Base-by-base conservation (phyloP, 2,329 filamentous ascomycete genomes). In the Amylocarpus encephaloides region DNA sequence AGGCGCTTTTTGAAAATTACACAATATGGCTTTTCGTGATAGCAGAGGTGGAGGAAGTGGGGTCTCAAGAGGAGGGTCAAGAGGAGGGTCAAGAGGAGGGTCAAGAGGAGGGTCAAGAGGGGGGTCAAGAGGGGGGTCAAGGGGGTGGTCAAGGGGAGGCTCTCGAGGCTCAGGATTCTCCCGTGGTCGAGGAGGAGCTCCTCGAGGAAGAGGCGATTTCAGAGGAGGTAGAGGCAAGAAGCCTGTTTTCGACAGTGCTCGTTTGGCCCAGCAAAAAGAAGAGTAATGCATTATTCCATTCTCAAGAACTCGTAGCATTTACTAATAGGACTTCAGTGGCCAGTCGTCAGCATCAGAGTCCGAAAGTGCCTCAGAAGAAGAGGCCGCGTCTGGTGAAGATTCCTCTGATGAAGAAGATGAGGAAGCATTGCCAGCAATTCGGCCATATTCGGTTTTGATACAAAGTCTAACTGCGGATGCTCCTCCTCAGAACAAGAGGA, bases 391-490 rank as follows among this genome's bases (percentile, higher is more conserved):
- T 7, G 55, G 48, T 36, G 72, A 73, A 32, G 73, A 75, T 18
- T 72, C 73, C 26, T 71, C 67, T 18, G 69, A 68, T 35, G 75
- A 75, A 42, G 71, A 74, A 16, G 66, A 68, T 35, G 70, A 71
- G 48, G 62, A 67, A n/a, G 54, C 64, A 36, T 39, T 64, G 5
- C 59, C 70, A 9, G 47, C 68, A 22, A 67, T 70, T 22, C 71
- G 72, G 29, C 75, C 81, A 3, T 85, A 84, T 56, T 70, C 76
- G 67, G 70, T 77, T 6, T 69, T 85, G 6, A 70, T 85, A 60
- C 74, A 82, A 59, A 82, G 76, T 51, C 68, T 85, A 43, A 70
- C 72, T 2, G 72, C 76, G 22, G 68, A 71, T 3, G 62, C 67
- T 18, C 67, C 63, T 18, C 74, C 72, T 2, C 73, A 70, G 38